Evolutionary conservation across 768 basidiomycete genomes (phyloP).

Genomic region (Nidularia sp.): DNA sequence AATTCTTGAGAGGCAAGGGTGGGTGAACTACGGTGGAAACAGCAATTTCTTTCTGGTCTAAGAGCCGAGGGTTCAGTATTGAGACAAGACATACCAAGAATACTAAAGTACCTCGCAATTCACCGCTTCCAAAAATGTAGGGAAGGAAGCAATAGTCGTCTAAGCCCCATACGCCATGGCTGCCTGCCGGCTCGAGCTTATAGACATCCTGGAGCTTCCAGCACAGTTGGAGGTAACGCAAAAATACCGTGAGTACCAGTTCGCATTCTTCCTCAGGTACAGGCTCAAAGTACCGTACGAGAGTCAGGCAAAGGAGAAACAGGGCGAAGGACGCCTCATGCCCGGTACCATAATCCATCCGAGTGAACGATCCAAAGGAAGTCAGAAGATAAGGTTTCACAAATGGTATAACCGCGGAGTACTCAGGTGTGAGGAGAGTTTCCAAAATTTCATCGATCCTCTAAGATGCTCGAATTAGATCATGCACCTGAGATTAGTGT

Average conservation of each 20-base stretch:
- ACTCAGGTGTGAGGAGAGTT: conserved; percentile 42
- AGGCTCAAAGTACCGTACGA: conserved; percentile 62
- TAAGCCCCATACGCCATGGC: conserved; percentile 97
- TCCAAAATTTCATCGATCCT: conserved; percentile 48
- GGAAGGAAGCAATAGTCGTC: conserved; percentile 90
- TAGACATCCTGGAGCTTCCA: conserved; percentile 89
- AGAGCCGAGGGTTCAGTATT: not conserved
- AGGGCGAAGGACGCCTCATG: conserved; percentile 90
- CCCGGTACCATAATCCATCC: conserved; percentile 96
- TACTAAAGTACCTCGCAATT: conserved; percentile 62
- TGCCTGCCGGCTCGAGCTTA: conserved; percentile 91
- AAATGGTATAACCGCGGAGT: conserved; percentile 47
- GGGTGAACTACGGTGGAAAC: conserved; percentile 60
- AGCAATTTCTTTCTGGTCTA: conserved; percentile 62
- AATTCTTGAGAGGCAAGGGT: conserved; percentile 59
- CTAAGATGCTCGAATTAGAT: conserved; percentile 25
- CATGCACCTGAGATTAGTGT: conserved; percentile 1
- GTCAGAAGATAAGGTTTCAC: conserved; percentile 75
- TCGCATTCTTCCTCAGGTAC: conserved; percentile 57
- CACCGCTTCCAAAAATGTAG: conserved; percentile 88
- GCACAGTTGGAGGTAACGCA: conserved; percentile 76
- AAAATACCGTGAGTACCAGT: conserved; percentile 58
- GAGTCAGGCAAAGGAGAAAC: conserved; percentile 69
- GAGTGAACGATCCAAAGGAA: conserved; percentile 85
- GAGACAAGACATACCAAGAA: not conserved